These are phyloP conservation scores for Mesotaenium endlicherianum DNA, from an alignment of 139 green algal genomes.

Conservation along the genomic window DNA sequence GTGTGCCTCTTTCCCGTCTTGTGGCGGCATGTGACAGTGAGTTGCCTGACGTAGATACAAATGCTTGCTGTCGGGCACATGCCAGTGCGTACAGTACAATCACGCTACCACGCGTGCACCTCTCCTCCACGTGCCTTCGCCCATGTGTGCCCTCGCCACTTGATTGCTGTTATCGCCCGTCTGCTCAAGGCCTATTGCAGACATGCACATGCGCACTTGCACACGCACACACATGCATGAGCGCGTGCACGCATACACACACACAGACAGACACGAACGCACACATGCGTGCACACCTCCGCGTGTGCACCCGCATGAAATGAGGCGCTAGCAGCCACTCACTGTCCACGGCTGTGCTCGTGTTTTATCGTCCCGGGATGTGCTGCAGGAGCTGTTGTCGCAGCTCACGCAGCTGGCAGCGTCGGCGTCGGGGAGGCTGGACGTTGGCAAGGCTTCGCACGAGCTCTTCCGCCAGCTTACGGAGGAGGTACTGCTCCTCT, in stretches of 20 bases:
- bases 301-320: background rate
- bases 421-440: background rate
- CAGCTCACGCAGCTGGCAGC: background rate
- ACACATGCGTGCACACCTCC: background rate
- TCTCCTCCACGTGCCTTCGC: too few species aligned
- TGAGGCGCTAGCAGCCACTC: background rate
- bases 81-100: too few species aligned
- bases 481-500: background rate
- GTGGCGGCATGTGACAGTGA: background rate
- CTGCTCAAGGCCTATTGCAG: background rate
- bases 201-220: background rate
- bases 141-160: background rate
- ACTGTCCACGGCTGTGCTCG: background rate
- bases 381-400: background rate
- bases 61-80: background rate
- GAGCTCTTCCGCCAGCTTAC: slow-evolving; percentile 7
- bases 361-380: background rate
- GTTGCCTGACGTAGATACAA: background rate
- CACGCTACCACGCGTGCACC: too few species aligned
- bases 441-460: background rate
- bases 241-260: too few species aligned
- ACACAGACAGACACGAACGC: too few species aligned
- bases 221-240: too few species aligned
- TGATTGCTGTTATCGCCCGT: background rate
- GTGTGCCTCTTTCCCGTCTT: background rate